phyloP scores from a whole-genome alignment of 345 rosid genomes.

The Diplotaxis tenuifolia region DNA sequence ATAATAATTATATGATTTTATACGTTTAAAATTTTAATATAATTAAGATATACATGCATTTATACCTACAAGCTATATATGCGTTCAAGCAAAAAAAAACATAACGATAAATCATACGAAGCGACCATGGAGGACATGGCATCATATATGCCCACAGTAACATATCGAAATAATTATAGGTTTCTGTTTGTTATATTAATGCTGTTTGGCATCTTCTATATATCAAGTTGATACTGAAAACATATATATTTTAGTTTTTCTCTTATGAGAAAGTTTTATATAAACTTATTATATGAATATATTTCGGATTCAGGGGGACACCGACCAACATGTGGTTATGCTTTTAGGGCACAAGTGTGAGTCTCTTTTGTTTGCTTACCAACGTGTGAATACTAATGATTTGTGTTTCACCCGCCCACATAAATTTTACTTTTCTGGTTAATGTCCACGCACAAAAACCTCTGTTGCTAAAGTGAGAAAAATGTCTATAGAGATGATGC shows the following conservation, averaged over 20 bases:
- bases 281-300: slow-evolving; percentile 7
- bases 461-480: slow-evolving; percentile 29
- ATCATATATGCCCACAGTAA: slow-evolving; percentile 5
- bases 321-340: slow-evolving; percentile 43
- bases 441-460: slow-evolving; percentile 25
- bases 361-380: slow-evolving; percentile 19
- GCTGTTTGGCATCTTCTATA: slow-evolving; percentile 26
- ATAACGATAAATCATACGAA: slow-evolving; percentile 3
- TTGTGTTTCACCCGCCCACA: slow-evolving; percentile 35
- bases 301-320: slow-evolving; percentile 26
- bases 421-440: slow-evolving; percentile 34
- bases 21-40: no score
- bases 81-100: neutral
- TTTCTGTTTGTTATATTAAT: slow-evolving; percentile 11
- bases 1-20: no score
- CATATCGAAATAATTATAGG: neutral
- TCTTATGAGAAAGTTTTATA: neutral
- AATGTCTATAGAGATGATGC: slow-evolving; percentile 14
- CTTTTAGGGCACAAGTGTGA: slow-evolving; percentile 44
- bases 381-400: slow-evolving; percentile 21
- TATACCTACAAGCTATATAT: neutral
- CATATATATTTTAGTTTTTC: neutral
- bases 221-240: slow-evolving; percentile 16
- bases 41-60: no score
- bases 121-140: slow-evolving; percentile 1